Conservation (phyloP, 495 filamentous ascomycete genomes). For the Lichina pygmaea region DNA sequence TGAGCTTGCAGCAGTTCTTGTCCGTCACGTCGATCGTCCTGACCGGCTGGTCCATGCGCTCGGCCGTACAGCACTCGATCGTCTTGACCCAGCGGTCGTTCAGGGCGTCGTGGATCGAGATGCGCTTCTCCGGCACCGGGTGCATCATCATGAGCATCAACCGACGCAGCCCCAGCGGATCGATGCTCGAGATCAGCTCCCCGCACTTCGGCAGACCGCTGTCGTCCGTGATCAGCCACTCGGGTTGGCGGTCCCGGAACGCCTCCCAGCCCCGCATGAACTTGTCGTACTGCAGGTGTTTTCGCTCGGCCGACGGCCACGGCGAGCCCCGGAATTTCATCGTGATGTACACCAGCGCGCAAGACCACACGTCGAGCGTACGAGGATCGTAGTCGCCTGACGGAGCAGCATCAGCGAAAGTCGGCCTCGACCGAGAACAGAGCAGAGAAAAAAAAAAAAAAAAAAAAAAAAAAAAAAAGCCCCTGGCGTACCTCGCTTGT, state of each 20-base stretch:
- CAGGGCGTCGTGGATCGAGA: constrained; percentile 32
- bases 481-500: constrained; percentile 29
- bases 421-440: background rate
- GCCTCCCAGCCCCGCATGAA: constrained; percentile 35
- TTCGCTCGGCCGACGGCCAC: constrained; percentile 28
- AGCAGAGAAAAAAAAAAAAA: background rate
- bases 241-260: constrained; percentile 24
- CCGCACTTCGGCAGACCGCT: constrained; percentile 25
- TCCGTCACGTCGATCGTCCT: constrained; percentile 2
- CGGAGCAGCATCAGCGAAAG: too few species aligned
- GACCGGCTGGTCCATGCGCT: constrained; percentile 1
- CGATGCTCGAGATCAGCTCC: constrained; percentile 16
- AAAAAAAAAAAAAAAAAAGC: too few species aligned
- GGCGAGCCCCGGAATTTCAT: constrained; percentile 35
- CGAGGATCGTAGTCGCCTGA: constrained; percentile 42
- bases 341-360: constrained; percentile 43
- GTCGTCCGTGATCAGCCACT: constrained; percentile 18
- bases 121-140: constrained; percentile 36
- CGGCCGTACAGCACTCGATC: constrained; percentile 37
- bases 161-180: constrained; percentile 24
- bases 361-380: constrained; percentile 52
- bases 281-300: constrained; percentile 23
- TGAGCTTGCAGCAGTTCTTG: constrained; percentile 2
- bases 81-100: constrained; percentile 33
- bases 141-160: constrained; percentile 54